These are phyloP conservation scores for Spizellomyces punctatus DNA, from an alignment of 192 early-diverging fungal genomes.

Conservation along the genomic window DNA sequence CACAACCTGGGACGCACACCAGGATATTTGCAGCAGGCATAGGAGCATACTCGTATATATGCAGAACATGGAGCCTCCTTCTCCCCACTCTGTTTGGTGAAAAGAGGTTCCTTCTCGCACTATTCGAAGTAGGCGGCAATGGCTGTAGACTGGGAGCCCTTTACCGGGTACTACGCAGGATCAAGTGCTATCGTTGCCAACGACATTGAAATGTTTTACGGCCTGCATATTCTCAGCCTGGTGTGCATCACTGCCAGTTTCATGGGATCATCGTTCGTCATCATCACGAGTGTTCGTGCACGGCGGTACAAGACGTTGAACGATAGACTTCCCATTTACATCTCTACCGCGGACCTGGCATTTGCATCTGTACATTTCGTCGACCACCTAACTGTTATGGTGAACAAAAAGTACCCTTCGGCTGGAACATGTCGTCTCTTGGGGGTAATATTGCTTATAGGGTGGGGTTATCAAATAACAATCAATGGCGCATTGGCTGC, in stretches of 20 bases:
- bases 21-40: no score
- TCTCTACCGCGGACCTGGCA: background rate
- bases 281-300: conserved; percentile 1
- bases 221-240: background rate
- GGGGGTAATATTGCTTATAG: background rate
- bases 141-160: no score
- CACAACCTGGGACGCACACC: no score
- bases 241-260: background rate
- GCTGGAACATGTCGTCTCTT: background rate
- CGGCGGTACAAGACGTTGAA: background rate
- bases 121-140: no score
- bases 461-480: conserved; percentile 4
- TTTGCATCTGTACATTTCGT: background rate
- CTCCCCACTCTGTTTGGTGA: no score
- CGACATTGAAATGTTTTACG: background rate
- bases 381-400: background rate
- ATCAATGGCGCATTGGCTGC: background rate
- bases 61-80: no score
- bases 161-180: background rate
- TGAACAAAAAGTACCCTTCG: background rate
- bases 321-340: background rate
- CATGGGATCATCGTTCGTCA: conserved; percentile 3
- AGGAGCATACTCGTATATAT: no score
- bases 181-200: conserved; percentile 5
- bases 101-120: no score